Percentiles rank a stretch among this genome's conserved stretches.
Evolutionary conservation across 345 rosid genomes (phyloP).

Genomic region (Populus alba): DNA sequence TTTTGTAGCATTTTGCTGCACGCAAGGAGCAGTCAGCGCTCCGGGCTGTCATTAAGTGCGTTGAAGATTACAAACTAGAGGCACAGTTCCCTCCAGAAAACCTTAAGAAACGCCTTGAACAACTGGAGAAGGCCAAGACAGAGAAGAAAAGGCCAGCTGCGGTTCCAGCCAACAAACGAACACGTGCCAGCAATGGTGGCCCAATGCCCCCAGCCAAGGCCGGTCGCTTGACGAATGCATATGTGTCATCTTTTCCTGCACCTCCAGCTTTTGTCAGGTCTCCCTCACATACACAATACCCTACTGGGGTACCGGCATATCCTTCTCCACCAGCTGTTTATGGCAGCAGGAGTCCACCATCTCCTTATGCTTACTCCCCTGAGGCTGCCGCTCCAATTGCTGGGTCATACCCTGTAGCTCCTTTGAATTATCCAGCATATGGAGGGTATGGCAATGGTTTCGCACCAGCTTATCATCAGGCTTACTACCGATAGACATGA

Average conservation of each 20-base stretch:
- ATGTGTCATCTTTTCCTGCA: slow-evolving; percentile 87
- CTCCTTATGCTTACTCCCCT: slow-evolving; percentile 61
- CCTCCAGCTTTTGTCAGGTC: slow-evolving; percentile 76
- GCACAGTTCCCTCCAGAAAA: slow-evolving; percentile 82
- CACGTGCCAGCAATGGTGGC: slow-evolving; percentile 79
- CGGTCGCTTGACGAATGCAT: slow-evolving; percentile 86
- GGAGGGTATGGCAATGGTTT: slow-evolving; percentile 52
- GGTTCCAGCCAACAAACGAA: slow-evolving; percentile 89
- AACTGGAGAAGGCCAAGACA: slow-evolving; percentile 88
- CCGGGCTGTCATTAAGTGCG: slow-evolving; percentile 85
- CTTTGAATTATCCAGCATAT: slow-evolving; percentile 59
- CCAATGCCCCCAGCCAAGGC: slow-evolving; percentile 99
- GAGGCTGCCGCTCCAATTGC: slow-evolving; percentile 53
- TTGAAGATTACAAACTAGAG: slow-evolving; percentile 93
- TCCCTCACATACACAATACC: slow-evolving; percentile 75
- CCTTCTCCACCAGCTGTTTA: slow-evolving; percentile 64
- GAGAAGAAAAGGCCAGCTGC: slow-evolving; percentile 85
- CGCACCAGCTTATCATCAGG: slow-evolving; percentile 76
- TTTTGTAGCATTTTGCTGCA: slow-evolving; percentile 65
- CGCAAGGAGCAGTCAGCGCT: slow-evolving; percentile 97
- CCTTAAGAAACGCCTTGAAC: slow-evolving; percentile 94
- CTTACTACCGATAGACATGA: slow-evolving; percentile 77
- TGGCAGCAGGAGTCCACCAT: slow-evolving; percentile 57
- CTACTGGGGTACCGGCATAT: slow-evolving; percentile 55
- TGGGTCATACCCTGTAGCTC: slow-evolving; percentile 52